Conservation (phyloP, 2,329 filamentous ascomycete genomes). For the Stemphylium beticola region DNA sequence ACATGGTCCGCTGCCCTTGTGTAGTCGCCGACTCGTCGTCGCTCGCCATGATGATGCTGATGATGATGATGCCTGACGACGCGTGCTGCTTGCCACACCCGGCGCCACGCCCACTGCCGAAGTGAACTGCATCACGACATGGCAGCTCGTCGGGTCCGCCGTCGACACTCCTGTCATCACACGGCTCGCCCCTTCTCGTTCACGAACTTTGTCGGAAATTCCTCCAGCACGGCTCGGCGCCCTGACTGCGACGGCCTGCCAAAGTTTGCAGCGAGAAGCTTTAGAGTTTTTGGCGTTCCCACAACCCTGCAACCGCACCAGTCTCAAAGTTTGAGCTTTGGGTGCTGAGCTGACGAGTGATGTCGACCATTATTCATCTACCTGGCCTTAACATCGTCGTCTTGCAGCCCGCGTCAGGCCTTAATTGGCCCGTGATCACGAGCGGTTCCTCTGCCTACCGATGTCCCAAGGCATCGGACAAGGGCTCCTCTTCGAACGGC, state of each 20-base stretch:
- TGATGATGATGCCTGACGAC: constrained; percentile 14
- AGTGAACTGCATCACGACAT: constrained; percentile 19
- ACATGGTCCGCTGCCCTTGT: constrained; percentile 15
- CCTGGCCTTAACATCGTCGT: constrained; percentile 31
- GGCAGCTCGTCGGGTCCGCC: not conserved
- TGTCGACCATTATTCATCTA: constrained; percentile 38
- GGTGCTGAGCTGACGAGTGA: constrained; percentile 34
- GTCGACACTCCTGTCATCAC: constrained; percentile 7
- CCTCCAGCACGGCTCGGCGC: constrained; percentile 33
- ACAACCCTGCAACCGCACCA: constrained; percentile 47
- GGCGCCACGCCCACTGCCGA: constrained; percentile 23
- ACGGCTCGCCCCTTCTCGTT: constrained; percentile 13
- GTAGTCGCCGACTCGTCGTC: constrained; percentile 13
- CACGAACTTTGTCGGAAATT: constrained; percentile 22
- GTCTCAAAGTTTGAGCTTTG: constrained; percentile 45
- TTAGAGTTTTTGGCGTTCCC: constrained; percentile 47
- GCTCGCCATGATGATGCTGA: constrained; percentile 10
- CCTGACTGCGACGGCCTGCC: constrained; percentile 28
- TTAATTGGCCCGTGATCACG: constrained; percentile 29
- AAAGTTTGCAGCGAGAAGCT: constrained; percentile 40
- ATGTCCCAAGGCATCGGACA: constrained; percentile 35
- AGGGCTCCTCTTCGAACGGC: constrained; percentile 34
- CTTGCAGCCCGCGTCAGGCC: constrained; percentile 23
- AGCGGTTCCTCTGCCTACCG: constrained; percentile 20
- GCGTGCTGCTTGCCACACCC: constrained; percentile 21